Evolutionary conservation across 306 rosid species (phyloP).

Genomic region (Inga laurina): DNA sequence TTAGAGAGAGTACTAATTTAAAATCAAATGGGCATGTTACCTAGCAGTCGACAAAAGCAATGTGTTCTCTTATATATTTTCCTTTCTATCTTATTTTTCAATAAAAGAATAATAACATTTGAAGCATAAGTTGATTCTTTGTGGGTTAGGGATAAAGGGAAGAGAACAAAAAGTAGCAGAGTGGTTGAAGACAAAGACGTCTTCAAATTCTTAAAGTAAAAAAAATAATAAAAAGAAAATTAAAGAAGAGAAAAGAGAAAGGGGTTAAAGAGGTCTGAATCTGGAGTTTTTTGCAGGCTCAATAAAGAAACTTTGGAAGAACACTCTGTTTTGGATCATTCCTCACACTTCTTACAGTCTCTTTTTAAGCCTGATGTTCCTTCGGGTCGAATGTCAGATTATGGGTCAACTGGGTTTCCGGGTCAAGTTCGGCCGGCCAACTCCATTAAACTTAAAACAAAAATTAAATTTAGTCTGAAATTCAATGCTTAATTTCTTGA

Average conservation of each 20-base stretch:
- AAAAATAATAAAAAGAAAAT: background rate
- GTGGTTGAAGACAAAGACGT: conserved; percentile 17
- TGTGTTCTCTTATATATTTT: background rate
- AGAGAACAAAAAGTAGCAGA: conserved; percentile 40
- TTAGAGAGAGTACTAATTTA: too few relatives aligned
- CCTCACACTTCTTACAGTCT: background rate
- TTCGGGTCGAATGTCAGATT: background rate
- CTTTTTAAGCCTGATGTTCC: background rate
- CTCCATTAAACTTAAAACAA: too few relatives aligned
- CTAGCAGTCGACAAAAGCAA: background rate
- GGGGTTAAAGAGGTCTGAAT: conserved; percentile 22
- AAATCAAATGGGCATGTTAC: background rate
- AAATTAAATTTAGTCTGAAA: too few relatives aligned
- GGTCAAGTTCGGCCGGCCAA: too few relatives aligned
- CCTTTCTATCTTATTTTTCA: background rate
- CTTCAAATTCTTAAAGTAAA: background rate
- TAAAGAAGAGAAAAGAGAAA: conserved; percentile 12
- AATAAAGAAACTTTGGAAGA: conserved; percentile 14
- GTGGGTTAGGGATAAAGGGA: conserved; percentile 45
- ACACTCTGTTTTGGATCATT: background rate
- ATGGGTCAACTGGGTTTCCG: too few relatives aligned
- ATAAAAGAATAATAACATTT: background rate
- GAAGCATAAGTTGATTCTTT: conserved; percentile 36
- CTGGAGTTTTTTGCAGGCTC: conserved; percentile 34
- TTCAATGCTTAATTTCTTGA: too few relatives aligned